phyloP scores from a whole-genome alignment of 148 eudicot genomes.

The Linanthus parryae region DNA sequence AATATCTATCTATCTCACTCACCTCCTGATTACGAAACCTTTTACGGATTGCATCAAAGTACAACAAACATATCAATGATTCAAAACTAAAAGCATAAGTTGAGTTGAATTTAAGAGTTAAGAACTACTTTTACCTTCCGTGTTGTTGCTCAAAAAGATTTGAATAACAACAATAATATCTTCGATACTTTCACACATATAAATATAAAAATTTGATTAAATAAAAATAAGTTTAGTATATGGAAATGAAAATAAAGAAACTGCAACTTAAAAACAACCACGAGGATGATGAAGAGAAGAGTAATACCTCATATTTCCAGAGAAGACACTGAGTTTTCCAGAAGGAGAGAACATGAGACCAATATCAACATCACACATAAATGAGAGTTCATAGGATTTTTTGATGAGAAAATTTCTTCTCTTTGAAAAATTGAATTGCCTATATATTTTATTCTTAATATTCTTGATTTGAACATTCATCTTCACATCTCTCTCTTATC shows the following conservation, averaged over 20 bases:
- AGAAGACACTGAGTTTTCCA: slow-evolving; percentile 47
- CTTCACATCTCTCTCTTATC: slow-evolving; percentile 37
- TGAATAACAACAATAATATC: slow-evolving; percentile 36
- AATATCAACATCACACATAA: slow-evolving; percentile 62
- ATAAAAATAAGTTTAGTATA: not conserved
- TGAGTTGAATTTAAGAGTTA: no score
- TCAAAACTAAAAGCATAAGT: not conserved
- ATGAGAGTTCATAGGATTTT: slow-evolving; percentile 59
- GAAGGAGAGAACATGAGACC: slow-evolving; percentile 70
- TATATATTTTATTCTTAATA: slow-evolving; percentile 49
- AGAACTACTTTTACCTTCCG: slow-evolving; percentile 27
- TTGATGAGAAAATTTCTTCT: slow-evolving; percentile 56
- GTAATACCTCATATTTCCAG: slow-evolving; percentile 35
- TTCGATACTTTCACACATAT: slow-evolving; percentile 28
- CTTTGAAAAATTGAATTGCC: slow-evolving; percentile 62
- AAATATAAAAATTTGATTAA: not conserved
- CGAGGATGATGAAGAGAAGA: not conserved
- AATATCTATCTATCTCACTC: slow-evolving; percentile 3
- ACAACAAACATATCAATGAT: not conserved
- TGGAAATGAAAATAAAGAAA: no score
- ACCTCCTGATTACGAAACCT: slow-evolving; percentile 48
- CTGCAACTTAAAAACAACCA: not conserved
- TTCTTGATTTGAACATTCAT: slow-evolving; percentile 54
- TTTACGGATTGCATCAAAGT: not conserved
- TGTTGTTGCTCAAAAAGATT: slow-evolving; percentile 53